Base-by-base conservation (phyloP, 345 rosid species). In the Punica granatum region DNA sequence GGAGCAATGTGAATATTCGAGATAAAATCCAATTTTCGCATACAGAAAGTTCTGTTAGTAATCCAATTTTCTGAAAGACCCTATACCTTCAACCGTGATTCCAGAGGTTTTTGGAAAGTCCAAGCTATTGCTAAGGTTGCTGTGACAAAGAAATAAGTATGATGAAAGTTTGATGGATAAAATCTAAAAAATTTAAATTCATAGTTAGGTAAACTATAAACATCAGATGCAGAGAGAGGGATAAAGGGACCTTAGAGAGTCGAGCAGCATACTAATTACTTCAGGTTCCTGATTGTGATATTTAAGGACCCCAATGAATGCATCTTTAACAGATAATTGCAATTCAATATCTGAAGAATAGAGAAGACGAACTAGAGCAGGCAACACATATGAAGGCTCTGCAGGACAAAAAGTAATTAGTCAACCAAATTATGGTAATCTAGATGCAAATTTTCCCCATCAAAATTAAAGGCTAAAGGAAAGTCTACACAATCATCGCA, bases 371-470 rank as follows among this genome's bases (percentile, higher is more conserved):
- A 92, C 77, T 35, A 90, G 67, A 39, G 84, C 78, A 61, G 95
- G 88, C 82, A 92, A 68, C 66, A 85, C 85, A 12, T 79, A 56
- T 16, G 88, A 78, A 64, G 97, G 96, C 67, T 85, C 97, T 90
- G 96, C 72, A 80, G 51, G 66, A 60, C 33, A 36, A 54, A 72
- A 70, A 37, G 34, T 33, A 69, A 60, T 30, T 37, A 63, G 19
- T 30, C 6, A 0, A 30, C 61, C 15, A 56, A 30, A 6, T 0
- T 13, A 12, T 26, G 33, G 12, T 13, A 56, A 49, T 10, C 16
- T 10, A 56, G 28, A 56, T 56, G 60, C 61, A 56, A 26, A 3
- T 21, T 49, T 49, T 19, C 26, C 54, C 11, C 6, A n/a, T 37
- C 26, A 49, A 49, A 49, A 48, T 48, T 7, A 42, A 42, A 3